Evolutionary conservation across 2,329 filamentous ascomycete genomes (phyloP), one percentile per base, ranked within the genome.

Genomic region (Lizonia empirigonia): DNA sequence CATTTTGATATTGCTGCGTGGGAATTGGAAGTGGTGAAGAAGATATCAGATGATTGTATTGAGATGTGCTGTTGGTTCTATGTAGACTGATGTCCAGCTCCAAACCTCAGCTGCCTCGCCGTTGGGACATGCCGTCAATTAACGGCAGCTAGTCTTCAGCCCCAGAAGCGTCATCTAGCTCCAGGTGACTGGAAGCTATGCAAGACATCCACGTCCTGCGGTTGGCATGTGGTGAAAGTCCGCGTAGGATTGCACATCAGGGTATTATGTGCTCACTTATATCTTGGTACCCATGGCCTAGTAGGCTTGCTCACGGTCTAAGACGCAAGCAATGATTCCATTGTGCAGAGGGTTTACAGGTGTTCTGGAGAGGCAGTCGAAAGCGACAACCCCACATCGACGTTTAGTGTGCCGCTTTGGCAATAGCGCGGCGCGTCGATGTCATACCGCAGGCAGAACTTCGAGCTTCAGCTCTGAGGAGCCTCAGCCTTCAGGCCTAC

Each of bases 371-470:
- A n/a, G n/a, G n/a, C n/a, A n/a, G n/a, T 18, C 10, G 34, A 19
- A 12, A 23, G 16, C 18, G 32, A 26, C 7, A 9, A 15, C 24
- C 48, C 48, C 41, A 46, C 41, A 44, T 19, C 0, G 15, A n/a
- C 6, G 22, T n/a, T 5, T 47, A 47, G 42, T 33, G 42, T 18
- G 24, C 35, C 37, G 29, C 29, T 27, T 41, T 15, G 3, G 18
- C 12, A 20, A 7, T 50, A 40, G 36, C 19, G 39, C 50, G 41
- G 39, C 50, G 45, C 35, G 44, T 44, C 40, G 38, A 53, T 53
- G 51, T 54, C 51, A 54, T 54, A 12, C 40, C 30, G 39, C 40
- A 36, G 44, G 29, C 19, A 18, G 34, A 19, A 24, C 13, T 10
- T 37, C 23, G 39, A 40, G 32, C 42, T 27, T 29, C n/a, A 32